Evolutionary conservation across 495 filamentous ascomycete genomes (phyloP).

Genomic region (Annulohypoxylon maeteangense): DNA sequence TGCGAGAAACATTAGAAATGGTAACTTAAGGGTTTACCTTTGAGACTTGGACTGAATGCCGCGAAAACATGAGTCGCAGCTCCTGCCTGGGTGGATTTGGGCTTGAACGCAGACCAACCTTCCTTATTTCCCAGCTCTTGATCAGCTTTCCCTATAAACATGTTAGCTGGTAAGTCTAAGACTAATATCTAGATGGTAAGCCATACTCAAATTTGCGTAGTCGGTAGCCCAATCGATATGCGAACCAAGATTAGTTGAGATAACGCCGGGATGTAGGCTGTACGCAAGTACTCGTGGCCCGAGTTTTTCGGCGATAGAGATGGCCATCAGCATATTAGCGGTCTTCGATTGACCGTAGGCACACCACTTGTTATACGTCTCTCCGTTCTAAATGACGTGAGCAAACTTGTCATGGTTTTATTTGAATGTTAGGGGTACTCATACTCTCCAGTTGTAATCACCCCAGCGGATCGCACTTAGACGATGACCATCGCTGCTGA

Average conservation of each 20-base stretch:
- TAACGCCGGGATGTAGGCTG: slow-evolving; percentile 60
- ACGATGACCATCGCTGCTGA: slow-evolving; percentile 57
- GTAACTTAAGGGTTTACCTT: slow-evolving; percentile 36
- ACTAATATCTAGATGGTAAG: background rate
- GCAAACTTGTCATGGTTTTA: slow-evolving; percentile 4
- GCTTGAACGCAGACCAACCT: slow-evolving; percentile 48
- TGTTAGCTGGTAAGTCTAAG: background rate
- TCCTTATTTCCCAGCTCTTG: slow-evolving; percentile 28
- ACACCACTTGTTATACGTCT: slow-evolving; percentile 59
- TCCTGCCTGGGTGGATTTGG: slow-evolving; percentile 53
- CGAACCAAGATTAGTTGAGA: slow-evolving; percentile 44
- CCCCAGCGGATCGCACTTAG: slow-evolving; percentile 58
- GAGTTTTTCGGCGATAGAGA: slow-evolving; percentile 57
- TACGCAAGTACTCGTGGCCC: slow-evolving; percentile 45
- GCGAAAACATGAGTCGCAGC: slow-evolving; percentile 59
- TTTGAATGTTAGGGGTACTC: background rate
- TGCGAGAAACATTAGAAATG: background rate
- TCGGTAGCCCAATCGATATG: slow-evolving; percentile 48
- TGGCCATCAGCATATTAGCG: slow-evolving; percentile 63
- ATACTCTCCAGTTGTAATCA: slow-evolving; percentile 50
- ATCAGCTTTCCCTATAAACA: background rate
- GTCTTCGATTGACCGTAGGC: slow-evolving; percentile 48
- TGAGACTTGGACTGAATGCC: slow-evolving; percentile 55
- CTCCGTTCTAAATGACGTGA: slow-evolving; percentile 50
- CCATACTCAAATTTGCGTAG: slow-evolving; percentile 31